Base-by-base conservation (phyloP, 1,284 basidiomycete genomes). In the Ceratobasidium sp. region DNA sequence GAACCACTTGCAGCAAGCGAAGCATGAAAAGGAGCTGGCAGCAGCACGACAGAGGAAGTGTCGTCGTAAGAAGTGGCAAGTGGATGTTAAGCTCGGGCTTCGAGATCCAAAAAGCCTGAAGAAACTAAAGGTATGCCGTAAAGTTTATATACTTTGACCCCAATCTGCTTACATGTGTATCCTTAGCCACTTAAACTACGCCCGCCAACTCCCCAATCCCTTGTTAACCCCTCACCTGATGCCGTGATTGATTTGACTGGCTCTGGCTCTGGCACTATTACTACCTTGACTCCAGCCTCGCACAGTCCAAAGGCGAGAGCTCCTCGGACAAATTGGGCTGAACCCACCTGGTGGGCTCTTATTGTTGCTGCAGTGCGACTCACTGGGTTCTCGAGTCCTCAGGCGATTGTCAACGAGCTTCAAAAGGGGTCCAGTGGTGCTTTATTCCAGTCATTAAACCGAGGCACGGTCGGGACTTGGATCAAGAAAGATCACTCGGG, bases 281-380 rank as follows among this genome's bases (percentile, higher is more conserved):
- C 36, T 11, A 5, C 36, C 36, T 11, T 11, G 11, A 41, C 36
- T n/a, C n/a, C n/a, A n/a, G 11, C 36, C 36, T 41, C 36, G 36
- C 36, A 41, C 4, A 41, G 11, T n/a, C n/a, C 60, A 44, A 63
- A 48, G 44, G 15, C 24, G 44, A 41, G 45, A 29, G 60, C 60
- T 63, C 45, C 41, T 27, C 45, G 22, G 17, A 63, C 60, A n/a
- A 63, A 63, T 24, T 63, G 60, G 60, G 45, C 45, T 19, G 44
- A 63, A 9, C 41, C 44, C 11, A 22, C 60, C 5, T 11, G 24
- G 24, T 63, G 45, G 60, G 29, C 60, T n/a, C 60, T 63, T 8
- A 27, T 63, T 17, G 24, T 19, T 27, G 22, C 11, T 29, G 44
- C 44, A 17, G 60, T 29, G 11, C 5, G 24, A 63, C 45, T 15